Evolutionary conservation across 139 green algal genomes (phyloP).

Genomic region (Ostreobium quekettii): DNA sequence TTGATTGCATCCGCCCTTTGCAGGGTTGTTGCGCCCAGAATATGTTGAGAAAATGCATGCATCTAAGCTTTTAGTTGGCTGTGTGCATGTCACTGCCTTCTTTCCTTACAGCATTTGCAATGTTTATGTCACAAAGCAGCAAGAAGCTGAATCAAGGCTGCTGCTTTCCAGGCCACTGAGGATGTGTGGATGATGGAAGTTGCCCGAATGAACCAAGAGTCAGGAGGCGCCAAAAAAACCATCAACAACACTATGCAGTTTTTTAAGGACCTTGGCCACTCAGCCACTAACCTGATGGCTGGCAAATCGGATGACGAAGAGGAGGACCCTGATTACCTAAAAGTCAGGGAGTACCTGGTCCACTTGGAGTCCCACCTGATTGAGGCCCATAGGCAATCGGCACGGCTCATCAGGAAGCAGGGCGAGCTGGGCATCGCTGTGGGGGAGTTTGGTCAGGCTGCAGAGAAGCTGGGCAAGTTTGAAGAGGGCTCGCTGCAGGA

Average conservation of each 20-base stretch:
- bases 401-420: constrained; percentile 65
- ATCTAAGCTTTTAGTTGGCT: too few species aligned
- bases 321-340: constrained; percentile 74
- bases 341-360: constrained; percentile 67
- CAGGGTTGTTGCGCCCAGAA: too few species aligned
- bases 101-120: too few species aligned
- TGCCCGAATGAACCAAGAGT: constrained; percentile 16
- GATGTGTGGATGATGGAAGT: constrained; percentile 16
- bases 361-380: constrained; percentile 72
- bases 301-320: constrained; percentile 48
- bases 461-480: constrained; percentile 44
- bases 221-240: constrained; percentile 22
- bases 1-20: too few species aligned
- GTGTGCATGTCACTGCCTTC: too few species aligned
- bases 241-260: constrained; percentile 39
- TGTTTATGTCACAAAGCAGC: background rate
- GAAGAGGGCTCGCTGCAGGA: constrained; percentile 38
- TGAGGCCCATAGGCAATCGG: constrained; percentile 67
- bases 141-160: background rate
- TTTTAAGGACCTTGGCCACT: constrained; percentile 44
- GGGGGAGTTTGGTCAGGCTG: constrained; percentile 61
- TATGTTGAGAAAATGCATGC: too few species aligned
- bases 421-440: constrained; percentile 52
- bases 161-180: constrained; percentile 6
- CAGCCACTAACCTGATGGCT: constrained; percentile 42